Evolutionary conservation across 116 monocot species (phyloP).

Genomic region (Dioscorea cayenensis): DNA sequence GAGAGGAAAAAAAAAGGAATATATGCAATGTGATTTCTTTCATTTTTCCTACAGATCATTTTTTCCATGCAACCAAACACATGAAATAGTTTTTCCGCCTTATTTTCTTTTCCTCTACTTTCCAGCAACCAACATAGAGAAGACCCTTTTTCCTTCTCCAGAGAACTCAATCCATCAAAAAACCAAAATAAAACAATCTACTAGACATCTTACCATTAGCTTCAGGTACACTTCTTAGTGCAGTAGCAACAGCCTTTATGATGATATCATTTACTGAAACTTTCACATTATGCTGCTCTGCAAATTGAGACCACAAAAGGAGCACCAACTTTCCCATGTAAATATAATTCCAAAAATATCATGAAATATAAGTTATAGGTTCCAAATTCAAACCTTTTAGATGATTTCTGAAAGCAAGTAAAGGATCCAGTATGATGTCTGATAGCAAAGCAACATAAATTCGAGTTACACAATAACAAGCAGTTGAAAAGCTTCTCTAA

Average conservation of each 20-base stretch:
- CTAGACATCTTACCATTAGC: conserved; percentile 72
- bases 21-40: too few species aligned
- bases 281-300: conserved; percentile 95
- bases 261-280: conserved; percentile 97
- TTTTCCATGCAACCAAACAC: too few species aligned
- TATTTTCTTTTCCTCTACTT: too few species aligned
- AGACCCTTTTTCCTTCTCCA: too few species aligned
- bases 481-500: not conserved
- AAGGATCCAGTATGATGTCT: conserved; percentile 82
- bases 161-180: too few species aligned
- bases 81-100: too few species aligned
- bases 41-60: too few species aligned
- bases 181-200: not conserved
- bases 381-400: conserved; percentile 57
- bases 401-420: conserved; percentile 84
- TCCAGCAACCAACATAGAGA: too few species aligned
- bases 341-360: not conserved
- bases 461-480: not conserved
- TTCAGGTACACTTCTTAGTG: conserved; percentile 78
- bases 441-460: conserved; percentile 17
- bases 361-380: not conserved
- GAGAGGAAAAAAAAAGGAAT: too few species aligned
- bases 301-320: conserved; percentile 13
- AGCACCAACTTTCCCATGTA: conserved; percentile 1
- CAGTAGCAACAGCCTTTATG: conserved; percentile 92